These are phyloP conservation scores for Epichloe typhina DNA, from an alignment of 2,329 filamentous ascomycete genomes.

Conservation along the genomic window DNA sequence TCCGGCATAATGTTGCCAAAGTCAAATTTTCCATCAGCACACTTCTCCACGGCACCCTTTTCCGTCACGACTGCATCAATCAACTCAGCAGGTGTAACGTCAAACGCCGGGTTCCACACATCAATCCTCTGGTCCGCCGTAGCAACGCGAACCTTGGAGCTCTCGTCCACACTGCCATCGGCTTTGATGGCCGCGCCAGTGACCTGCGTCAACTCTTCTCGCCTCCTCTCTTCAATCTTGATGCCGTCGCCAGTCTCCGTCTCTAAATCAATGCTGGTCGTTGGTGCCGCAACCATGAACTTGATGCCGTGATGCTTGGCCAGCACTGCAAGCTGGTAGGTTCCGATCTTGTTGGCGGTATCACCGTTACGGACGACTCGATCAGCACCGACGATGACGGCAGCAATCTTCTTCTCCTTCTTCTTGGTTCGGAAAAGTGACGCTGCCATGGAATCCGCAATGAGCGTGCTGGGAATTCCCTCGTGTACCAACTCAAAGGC, in stretches of 20 bases:
- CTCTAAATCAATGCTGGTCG: conserved; percentile 80
- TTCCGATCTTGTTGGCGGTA: conserved; percentile 97
- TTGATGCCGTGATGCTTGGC: conserved; percentile 80
- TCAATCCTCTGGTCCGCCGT: conserved; percentile 66
- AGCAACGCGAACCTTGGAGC: conserved; percentile 56
- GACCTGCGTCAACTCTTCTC: conserved; percentile 72
- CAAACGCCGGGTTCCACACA: conserved; percentile 96
- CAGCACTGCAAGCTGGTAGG: conserved; percentile 83
- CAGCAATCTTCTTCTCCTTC: conserved; percentile 55
- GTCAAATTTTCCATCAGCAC: conserved; percentile 54
- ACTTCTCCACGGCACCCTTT: conserved; percentile 73
- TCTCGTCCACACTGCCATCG: conserved; percentile 50
- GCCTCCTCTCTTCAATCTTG: conserved; percentile 76
- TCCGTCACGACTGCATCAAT: conserved; percentile 96
- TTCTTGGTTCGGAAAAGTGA: conserved; percentile 59
- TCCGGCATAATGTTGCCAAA: conserved; percentile 44
- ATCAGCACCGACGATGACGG: conserved; percentile 89
- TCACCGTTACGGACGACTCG: conserved; percentile 93
- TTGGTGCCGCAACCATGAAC: conserved; percentile 88
- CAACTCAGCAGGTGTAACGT: conserved; percentile 76
- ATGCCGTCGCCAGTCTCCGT: conserved; percentile 70
- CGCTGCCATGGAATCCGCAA: conserved; percentile 95
- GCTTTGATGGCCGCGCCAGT: conserved; percentile 59
- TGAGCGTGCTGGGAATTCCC: conserved; percentile 75
- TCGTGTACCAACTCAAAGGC: conserved; percentile 96